A percentile compares a stretch with the other conserved stretches of the same genome.
phyloP scores from a whole-genome alignment of 1,284 basidiomycete genomes.

The Exobasidium rhododendri region DNA sequence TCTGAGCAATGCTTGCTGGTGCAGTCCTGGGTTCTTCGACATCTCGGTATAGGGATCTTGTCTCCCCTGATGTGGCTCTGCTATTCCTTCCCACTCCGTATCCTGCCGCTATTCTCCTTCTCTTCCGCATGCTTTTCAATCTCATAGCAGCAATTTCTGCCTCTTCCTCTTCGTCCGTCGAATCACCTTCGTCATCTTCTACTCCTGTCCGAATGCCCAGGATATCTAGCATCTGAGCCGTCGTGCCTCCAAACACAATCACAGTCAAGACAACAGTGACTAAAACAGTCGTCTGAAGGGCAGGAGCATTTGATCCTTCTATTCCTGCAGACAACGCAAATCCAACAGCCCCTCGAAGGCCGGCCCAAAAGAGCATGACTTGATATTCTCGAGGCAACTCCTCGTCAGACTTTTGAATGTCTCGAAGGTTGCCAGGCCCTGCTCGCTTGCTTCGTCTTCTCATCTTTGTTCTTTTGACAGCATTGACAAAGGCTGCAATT shows the following conservation, averaged over 20 bases:
- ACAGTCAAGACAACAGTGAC: constrained; percentile 95
- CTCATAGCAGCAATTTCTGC: constrained; percentile 8
- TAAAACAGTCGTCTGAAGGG: constrained; percentile 86
- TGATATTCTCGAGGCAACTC: constrained; percentile 51
- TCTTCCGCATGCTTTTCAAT: constrained; percentile 2
- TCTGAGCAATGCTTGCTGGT: background rate
- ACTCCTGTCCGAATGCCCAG: constrained; percentile 94
- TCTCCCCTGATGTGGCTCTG: background rate
- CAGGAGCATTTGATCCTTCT: constrained; percentile 83
- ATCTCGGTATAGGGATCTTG: constrained; percentile 7
- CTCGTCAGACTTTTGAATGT: constrained; percentile 23
- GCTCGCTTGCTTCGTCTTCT: constrained; percentile 57
- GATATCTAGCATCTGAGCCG: constrained; percentile 91
- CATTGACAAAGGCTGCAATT: constrained; percentile 89
- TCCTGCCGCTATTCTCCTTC: background rate
- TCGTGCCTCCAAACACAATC: constrained; percentile 91
- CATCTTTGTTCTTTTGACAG: constrained; percentile 76
- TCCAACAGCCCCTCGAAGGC: constrained; percentile 89
- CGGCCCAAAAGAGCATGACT: constrained; percentile 88
- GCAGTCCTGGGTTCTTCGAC: background rate
- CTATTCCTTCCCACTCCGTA: background rate
- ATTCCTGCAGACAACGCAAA: constrained; percentile 95
- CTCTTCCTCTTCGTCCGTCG: constrained; percentile 72
- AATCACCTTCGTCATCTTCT: constrained; percentile 75
- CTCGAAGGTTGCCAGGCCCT: constrained; percentile 26